phyloP scores from a whole-genome alignment of 257 asterid species.

The Solanum tarijense region DNA sequence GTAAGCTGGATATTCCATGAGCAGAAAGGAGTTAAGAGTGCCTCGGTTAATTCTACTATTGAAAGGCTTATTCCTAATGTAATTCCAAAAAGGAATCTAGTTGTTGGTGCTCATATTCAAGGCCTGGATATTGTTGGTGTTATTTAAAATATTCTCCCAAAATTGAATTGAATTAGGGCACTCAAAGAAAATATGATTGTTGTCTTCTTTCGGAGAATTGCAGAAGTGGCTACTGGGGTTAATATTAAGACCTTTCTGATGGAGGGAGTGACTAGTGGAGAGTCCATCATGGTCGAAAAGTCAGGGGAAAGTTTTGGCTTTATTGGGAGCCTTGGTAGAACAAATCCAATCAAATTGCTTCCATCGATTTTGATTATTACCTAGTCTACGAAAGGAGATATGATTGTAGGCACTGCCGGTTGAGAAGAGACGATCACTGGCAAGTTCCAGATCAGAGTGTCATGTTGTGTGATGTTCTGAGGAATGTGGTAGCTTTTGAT shows the following conservation, averaged over 20 bases:
- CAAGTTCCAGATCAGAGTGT: neutral
- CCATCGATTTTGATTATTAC: neutral
- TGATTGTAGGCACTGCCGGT: neutral
- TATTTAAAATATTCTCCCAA: neutral
- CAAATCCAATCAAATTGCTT: neutral
- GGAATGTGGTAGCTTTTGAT: neutral
- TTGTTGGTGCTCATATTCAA: neutral
- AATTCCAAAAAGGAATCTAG: neutral
- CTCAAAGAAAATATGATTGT: neutral
- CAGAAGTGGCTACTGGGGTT: neutral
- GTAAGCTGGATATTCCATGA: neutral
- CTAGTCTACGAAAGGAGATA: neutral
- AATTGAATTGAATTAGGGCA: neutral
- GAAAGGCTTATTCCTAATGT: neutral
- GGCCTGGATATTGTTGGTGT: neutral
- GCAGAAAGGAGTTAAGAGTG: neutral
- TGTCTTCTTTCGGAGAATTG: neutral
- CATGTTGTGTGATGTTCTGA: neutral
- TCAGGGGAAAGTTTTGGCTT: neutral
- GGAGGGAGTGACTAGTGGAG: neutral
- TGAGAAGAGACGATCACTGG: neutral
- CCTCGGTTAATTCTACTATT: neutral
- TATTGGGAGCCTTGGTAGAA: neutral
- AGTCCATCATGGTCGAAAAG: neutral
- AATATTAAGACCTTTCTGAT: neutral